phyloP scores from a whole-genome alignment of 305 asterid genomes.

The Fraxinus velutina region DNA sequence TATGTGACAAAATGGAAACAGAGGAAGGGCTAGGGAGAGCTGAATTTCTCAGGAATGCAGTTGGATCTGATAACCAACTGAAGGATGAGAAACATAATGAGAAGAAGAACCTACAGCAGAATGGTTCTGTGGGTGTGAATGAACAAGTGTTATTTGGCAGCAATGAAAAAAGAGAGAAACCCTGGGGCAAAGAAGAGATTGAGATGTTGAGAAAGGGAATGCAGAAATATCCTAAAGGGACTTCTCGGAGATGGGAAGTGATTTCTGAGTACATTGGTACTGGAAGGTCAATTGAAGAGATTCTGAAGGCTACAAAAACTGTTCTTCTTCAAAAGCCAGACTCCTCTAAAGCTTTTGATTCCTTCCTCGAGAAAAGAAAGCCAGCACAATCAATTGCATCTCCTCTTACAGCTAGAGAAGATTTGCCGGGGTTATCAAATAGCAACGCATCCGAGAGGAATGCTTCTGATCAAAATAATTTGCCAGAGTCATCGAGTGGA shows the following conservation, averaged over 20 bases:
- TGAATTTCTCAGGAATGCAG: constrained; percentile 44
- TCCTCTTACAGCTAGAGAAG: constrained; percentile 82
- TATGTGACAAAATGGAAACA: constrained; percentile 69
- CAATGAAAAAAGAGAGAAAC: constrained; percentile 57
- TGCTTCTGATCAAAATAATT: constrained; percentile 30
- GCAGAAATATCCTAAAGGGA: constrained; percentile 86
- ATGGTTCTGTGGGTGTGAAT: constrained; percentile 47
- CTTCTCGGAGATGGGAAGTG: constrained; percentile 96
- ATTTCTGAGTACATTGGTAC: constrained; percentile 89
- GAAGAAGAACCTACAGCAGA: constrained; percentile 42
- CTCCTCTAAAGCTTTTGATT: constrained; percentile 83
- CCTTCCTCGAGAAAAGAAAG: constrained; percentile 93
- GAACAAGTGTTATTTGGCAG: constrained; percentile 33
- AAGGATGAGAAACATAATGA: constrained; percentile 47
- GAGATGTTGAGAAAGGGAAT: constrained; percentile 86
- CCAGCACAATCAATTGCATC: constrained; percentile 68
- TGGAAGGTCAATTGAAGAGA: constrained; percentile 83
- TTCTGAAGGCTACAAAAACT: constrained; percentile 89
- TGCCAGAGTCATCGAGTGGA: constrained; percentile 33
- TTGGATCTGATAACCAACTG: constrained; percentile 35
- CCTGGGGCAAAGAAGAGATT: constrained; percentile 89
- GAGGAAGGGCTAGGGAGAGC: constrained; percentile 54
- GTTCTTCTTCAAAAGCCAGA: constrained; percentile 96
- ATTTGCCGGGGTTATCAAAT: constrained; percentile 34
- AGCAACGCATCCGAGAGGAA: constrained; percentile 29